These are phyloP conservation scores for Penicillium sp. DNA, from an alignment of 2,329 filamentous ascomycete genomes.

Conservation along the genomic window DNA sequence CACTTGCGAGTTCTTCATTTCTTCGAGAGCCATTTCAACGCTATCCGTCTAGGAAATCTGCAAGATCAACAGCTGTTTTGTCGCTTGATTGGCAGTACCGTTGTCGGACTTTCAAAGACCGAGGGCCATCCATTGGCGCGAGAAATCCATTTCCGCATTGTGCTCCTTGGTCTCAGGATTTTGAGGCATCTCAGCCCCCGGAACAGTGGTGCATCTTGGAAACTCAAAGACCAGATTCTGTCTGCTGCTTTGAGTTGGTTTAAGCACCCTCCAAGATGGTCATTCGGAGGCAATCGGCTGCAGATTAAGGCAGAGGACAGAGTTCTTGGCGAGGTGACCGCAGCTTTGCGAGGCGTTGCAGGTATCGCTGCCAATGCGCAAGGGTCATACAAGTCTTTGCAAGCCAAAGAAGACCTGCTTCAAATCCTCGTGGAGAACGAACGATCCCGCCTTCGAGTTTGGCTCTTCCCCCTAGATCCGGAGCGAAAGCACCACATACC, in stretches of 20 bases:
- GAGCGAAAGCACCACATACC: conserved; percentile 54
- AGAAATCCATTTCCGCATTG: conserved; percentile 85
- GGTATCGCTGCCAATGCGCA: conserved; percentile 53
- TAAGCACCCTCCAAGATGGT: conserved; percentile 77
- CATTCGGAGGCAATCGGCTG: conserved; percentile 88
- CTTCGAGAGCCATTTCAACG: conserved; percentile 90
- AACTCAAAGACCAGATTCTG: conserved; percentile 83
- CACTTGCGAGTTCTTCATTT: conserved; percentile 85
- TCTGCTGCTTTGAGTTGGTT: conserved; percentile 91
- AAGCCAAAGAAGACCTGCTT: conserved; percentile 80
- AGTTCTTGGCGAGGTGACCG: conserved; percentile 71
- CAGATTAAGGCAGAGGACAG: conserved; percentile 92
- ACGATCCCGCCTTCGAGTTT: conserved; percentile 77
- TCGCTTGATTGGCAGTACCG: conserved; percentile 74
- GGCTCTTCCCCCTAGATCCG: conserved; percentile 77
- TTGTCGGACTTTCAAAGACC: conserved; percentile 69
- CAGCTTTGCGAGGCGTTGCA: conserved; percentile 63
- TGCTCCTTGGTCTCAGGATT: conserved; percentile 78
- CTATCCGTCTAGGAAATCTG: conserved; percentile 77
- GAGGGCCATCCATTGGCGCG: conserved; percentile 80
- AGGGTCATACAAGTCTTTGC: conserved; percentile 63
- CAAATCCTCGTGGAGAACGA: conserved; percentile 80
- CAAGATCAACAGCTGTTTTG: conserved; percentile 80
- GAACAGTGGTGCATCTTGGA: conserved; percentile 68
- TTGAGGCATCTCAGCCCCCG: conserved; percentile 66